Evolutionary conservation across 1,284 basidiomycete genomes (phyloP).

Genomic region (Ceratobasidium theobromae): DNA sequence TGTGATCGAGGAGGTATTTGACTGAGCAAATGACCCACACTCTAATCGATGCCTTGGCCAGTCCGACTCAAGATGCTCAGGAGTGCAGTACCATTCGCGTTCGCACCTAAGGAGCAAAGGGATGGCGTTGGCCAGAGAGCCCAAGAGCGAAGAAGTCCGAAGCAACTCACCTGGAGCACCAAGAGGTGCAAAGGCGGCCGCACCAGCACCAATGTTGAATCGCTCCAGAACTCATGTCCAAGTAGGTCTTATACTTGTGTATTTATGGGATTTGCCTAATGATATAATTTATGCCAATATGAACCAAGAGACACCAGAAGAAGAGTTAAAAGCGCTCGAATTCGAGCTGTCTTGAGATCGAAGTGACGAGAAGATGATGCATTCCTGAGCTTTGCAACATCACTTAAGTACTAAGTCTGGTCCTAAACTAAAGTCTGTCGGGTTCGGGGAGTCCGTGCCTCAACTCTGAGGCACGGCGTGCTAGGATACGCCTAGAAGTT

Average conservation of each 20-base stretch:
- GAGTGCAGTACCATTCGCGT: constrained; percentile 5
- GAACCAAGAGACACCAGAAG: neutral
- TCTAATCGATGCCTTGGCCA: constrained; percentile 10
- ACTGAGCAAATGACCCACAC: neutral
- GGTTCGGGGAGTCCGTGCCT: neutral
- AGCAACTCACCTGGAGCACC: constrained; percentile 6
- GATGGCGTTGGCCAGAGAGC: neutral
- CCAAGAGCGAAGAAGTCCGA: neutral
- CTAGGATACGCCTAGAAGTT: neutral
- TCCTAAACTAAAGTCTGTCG: neutral
- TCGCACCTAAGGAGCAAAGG: neutral
- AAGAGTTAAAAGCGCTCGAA: neutral
- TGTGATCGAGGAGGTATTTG: constrained; percentile 3
- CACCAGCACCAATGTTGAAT: constrained; percentile 27
- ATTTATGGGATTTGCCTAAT: neutral
- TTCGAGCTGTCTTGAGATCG: neutral
- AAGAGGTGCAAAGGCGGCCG: constrained; percentile 13
- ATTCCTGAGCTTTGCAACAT: neutral
- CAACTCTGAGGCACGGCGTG: constrained; percentile 19
- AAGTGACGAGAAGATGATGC: constrained; percentile 19
- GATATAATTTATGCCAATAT: neutral
- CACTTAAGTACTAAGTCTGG: neutral
- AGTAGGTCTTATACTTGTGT: neutral
- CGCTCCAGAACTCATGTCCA: neutral
- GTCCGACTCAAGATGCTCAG: constrained; percentile 11